These are phyloP conservation scores for Pythium sp. DNA, from an alignment of 352 stramenopile genomes.

Conservation along the genomic window DNA sequence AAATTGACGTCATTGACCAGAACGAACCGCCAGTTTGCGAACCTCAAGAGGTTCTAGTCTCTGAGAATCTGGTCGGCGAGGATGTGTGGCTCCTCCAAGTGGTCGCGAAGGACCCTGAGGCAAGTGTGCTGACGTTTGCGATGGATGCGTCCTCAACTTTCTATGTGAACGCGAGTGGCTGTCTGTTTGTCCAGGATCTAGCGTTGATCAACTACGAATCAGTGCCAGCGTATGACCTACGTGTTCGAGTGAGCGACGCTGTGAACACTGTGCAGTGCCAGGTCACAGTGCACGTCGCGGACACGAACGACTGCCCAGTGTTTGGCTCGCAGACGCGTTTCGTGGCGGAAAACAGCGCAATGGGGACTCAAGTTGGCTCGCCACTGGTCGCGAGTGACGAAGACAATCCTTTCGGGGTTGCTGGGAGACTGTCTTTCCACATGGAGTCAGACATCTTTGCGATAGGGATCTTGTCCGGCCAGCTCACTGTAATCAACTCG, in stretches of 20 bases:
- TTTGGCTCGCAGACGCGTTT: constrained; percentile 26
- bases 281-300: constrained; percentile 29
- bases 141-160: constrained; percentile 6
- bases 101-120: neutral
- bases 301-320: constrained; percentile 52
- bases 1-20: constrained; percentile 40
- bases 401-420: constrained; percentile 7
- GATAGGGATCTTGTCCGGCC: constrained; percentile 3
- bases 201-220: constrained; percentile 29
- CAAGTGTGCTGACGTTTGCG: neutral
- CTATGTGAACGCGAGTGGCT: constrained; percentile 5
- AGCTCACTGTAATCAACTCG: neutral
- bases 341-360: constrained; percentile 40
- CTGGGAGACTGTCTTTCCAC: constrained; percentile 3
- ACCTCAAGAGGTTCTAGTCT: constrained; percentile 17
- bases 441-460: constrained; percentile 6
- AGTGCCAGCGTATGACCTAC: constrained; percentile 11
- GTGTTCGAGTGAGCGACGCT: constrained; percentile 16
- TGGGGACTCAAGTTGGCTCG: constrained; percentile 23
- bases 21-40: constrained; percentile 46
- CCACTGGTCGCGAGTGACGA: constrained; percentile 10
- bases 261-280: constrained; percentile 30
- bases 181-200: constrained; percentile 16
- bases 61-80: constrained; percentile 30
- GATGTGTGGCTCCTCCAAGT: constrained; percentile 5